These are phyloP conservation scores for Starmera quercuum DNA, from an alignment of 805 yeast genomes.

Conservation along the genomic window DNA sequence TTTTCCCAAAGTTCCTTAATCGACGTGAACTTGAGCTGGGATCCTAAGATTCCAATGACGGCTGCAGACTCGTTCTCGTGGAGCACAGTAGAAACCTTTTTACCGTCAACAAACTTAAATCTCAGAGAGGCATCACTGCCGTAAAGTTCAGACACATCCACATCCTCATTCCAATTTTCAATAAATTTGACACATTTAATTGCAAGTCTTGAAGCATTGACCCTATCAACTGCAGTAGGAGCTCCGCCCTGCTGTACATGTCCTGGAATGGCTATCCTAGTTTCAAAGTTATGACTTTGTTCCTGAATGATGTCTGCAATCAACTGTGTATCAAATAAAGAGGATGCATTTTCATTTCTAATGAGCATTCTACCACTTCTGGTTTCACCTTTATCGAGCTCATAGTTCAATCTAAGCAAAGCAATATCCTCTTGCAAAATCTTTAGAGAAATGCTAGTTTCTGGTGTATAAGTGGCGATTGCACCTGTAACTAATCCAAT, in stretches of 20 bases:
- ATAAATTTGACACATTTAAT: conserved; percentile 84
- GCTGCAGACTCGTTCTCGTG: conserved; percentile 34
- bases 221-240: conserved; percentile 92
- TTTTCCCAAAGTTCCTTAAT: conserved; percentile 48
- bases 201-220: conserved; percentile 83
- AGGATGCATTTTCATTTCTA: conserved; percentile 77
- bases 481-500: conserved; percentile 88
- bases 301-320: conserved; percentile 79
- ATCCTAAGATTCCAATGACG: conserved; percentile 67
- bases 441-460: conserved; percentile 60
- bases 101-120: conserved; percentile 43
- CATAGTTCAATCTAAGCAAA: conserved; percentile 59
- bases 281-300: conserved; percentile 77
- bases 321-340: conserved; percentile 72
- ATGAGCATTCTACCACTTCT: conserved; percentile 82
- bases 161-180: conserved; percentile 48
- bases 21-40: conserved; percentile 49
- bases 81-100: conserved; percentile 36
- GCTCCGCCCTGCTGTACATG: conserved; percentile 97
- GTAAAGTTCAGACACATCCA: conserved; percentile 22
- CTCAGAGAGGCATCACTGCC: conserved; percentile 39
- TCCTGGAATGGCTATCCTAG: conserved; percentile 94
- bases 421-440: conserved; percentile 72
- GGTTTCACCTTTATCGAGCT: conserved; percentile 67
- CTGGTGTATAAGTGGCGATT: conserved; percentile 86